phyloP scores from a whole-genome alignment of 495 filamentous ascomycete genomes.

The Tuber melanosporum region DNA sequence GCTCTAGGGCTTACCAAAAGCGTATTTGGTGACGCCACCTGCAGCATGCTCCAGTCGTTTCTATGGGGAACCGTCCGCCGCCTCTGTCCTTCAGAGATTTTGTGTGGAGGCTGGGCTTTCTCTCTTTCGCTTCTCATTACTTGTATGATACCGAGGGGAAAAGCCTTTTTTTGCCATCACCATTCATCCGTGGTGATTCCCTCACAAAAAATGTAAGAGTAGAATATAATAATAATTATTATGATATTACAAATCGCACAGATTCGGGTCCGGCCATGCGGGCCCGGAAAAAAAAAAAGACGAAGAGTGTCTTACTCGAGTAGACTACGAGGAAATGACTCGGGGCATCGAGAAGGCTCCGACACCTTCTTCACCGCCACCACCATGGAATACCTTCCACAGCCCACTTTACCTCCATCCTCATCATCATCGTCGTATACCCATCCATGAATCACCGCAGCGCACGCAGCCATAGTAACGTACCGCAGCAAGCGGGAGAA shows the following conservation, averaged over 20 bases:
- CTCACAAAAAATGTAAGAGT: too few species aligned
- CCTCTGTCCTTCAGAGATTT: neutral
- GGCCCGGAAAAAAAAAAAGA: neutral
- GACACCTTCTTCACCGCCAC: neutral
- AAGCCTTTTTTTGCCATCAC: neutral
- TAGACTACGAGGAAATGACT: neutral
- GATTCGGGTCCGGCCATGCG: neutral
- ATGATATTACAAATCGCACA: neutral
- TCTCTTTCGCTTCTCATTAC: neutral
- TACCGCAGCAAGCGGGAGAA: neutral
- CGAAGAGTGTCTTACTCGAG: neutral
- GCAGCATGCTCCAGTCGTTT: neutral
- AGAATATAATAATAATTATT: neutral
- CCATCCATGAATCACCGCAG: neutral
- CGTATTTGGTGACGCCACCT: neutral
- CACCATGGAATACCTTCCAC: neutral
- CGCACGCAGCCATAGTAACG: neutral
- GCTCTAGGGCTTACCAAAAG: neutral
- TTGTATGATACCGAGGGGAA: neutral
- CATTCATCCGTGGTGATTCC: neutral
- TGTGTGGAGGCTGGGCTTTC: too few species aligned
- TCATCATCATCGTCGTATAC: neutral
- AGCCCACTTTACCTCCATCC: neutral
- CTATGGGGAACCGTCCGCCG: neutral
- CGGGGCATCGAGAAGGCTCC: neutral